Base-by-base conservation (phyloP, 352 stramenopile genomes). In the Pythium coloratum region DNA sequence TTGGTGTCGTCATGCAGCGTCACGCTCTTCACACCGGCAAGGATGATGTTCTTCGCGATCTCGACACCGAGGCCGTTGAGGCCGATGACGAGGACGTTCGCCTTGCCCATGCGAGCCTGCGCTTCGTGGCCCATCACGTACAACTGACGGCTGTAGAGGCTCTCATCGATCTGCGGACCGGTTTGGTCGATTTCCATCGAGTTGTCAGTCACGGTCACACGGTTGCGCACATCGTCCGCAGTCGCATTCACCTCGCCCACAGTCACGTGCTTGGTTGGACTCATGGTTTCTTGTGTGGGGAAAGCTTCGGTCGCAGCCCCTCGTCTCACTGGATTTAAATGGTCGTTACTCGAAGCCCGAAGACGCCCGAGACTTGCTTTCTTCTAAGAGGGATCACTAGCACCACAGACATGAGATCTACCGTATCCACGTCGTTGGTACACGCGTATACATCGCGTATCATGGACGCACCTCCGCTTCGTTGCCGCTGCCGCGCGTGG, bases 61-160 rank as follows among this genome's bases (percentile, higher is more conserved):
- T 99, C 97, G 12, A 98, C 95, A 42, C 97, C 97, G 6, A 99
- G 81, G 0, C 97, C 97, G 51, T 97, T 97, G 30, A 97, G 76
- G 1, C 98, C 98, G 59, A 99, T 74, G 67, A 99, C 82, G 38
- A 99, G 86, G 32, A 99, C 97, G 56, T 96, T 96, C 16, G 92
- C 92, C 20, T 81, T 77, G 67, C 96, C 96, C 97, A 99, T 99
- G 49, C 95, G 90, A 65, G 92, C 80, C 84, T 99, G 97, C 14
- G 97, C 97, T 70, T 99, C 98, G 75, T 98, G 97, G 26, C 98
- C 98, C 94, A 99, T 99, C 26, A 99, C 98, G 71, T 99, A 99
- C 10, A 99, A 88, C 86, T 99, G 97, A 38, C 94, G 89, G 70
- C 87, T 97, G 76, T 98, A 97, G 10, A 97, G 80, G 32, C 84